Evolutionary conservation across 2,329 filamentous ascomycete species (phyloP).

Genomic region (Colletotrichum musae): DNA sequence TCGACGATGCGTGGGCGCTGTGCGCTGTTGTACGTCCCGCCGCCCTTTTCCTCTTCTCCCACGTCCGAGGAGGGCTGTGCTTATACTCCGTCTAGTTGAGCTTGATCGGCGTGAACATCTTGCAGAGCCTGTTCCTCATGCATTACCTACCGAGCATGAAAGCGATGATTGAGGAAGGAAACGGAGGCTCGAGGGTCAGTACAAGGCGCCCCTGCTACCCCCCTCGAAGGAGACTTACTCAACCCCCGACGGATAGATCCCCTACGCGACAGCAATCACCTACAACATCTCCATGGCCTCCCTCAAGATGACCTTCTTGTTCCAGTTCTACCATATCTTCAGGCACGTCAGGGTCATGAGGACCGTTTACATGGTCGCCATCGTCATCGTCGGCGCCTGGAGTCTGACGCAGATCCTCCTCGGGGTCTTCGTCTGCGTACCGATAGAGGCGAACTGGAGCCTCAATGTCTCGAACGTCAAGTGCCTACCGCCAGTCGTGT

Average conservation of each 20-base stretch:
- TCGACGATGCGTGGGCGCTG: conserved; percentile 22
- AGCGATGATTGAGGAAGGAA: not conserved
- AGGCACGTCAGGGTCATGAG: conserved; percentile 23
- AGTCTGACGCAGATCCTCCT: conserved; percentile 19
- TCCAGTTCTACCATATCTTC: conserved; percentile 28
- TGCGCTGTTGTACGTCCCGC: conserved; percentile 8
- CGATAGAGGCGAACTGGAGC: conserved; percentile 25
- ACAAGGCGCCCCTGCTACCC: no score
- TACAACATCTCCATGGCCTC: conserved; percentile 20
- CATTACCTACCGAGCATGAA: conserved; percentile 4
- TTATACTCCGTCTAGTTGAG: conserved; percentile 2
- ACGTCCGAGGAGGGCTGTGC: not conserved
- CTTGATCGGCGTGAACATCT: not conserved
- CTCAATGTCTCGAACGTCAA: not conserved
- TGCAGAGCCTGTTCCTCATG: conserved; percentile 10
- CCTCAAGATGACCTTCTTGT: conserved; percentile 26
- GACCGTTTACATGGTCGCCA: conserved; percentile 24
- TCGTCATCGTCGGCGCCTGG: conserved; percentile 24
- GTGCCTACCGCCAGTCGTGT: conserved; percentile 9
- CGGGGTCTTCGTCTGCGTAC: conserved; percentile 17
- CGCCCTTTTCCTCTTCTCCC: no score
- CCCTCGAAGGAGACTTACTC: no score
- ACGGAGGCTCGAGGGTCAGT: conserved; percentile 13
- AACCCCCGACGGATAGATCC: not conserved
- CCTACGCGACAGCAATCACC: conserved; percentile 10